phyloP scores from a whole-genome alignment of 495 filamentous ascomycete species.

The Evansstolkia leycettana region DNA sequence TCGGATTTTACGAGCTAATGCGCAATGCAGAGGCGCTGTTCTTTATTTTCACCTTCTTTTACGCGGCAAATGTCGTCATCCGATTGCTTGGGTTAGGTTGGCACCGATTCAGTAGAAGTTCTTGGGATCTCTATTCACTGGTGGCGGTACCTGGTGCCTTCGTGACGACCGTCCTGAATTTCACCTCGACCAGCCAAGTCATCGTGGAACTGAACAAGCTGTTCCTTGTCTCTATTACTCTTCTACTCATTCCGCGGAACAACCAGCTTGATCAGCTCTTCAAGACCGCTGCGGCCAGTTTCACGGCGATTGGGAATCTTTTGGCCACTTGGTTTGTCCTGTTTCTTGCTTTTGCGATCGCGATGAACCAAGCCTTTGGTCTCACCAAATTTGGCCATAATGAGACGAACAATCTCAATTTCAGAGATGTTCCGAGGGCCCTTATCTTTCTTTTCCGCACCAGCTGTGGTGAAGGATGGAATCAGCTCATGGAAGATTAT shows the following conservation, averaged over 20 bases:
- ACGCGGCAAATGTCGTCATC: slow-evolving; percentile 73
- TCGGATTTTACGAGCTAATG: too few relatives aligned
- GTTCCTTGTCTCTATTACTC: slow-evolving; percentile 80
- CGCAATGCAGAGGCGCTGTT: slow-evolving; percentile 64
- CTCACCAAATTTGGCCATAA: slow-evolving; percentile 72
- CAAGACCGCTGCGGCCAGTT: slow-evolving; percentile 95
- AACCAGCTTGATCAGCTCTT: slow-evolving; percentile 97
- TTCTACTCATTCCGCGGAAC: slow-evolving; percentile 90
- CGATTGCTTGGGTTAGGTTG: slow-evolving; percentile 83
- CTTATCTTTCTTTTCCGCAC: slow-evolving; percentile 87
- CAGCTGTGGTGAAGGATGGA: slow-evolving; percentile 93
- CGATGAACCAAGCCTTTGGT: slow-evolving; percentile 91
- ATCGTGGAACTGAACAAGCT: slow-evolving; percentile 81
- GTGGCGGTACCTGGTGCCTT: slow-evolving; percentile 77
- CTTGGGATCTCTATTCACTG: slow-evolving; percentile 90
- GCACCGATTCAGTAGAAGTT: slow-evolving; percentile 83
- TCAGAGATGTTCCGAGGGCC: slow-evolving; percentile 84
- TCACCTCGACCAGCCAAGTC: slow-evolving; percentile 39
- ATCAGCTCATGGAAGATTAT: slow-evolving; percentile 92
- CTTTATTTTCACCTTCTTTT: slow-evolving; percentile 72
- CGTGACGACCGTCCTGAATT: slow-evolving; percentile 58
- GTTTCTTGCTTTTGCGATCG: slow-evolving; percentile 93
- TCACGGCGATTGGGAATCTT: slow-evolving; percentile 82
- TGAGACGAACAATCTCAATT: slow-evolving; percentile 77
- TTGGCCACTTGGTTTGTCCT: slow-evolving; percentile 95